Evolutionary conservation across 129 eudicot species (phyloP), one percentile per base, ranked within the genome.

Genomic region (Helianthus tuberosus): DNA sequence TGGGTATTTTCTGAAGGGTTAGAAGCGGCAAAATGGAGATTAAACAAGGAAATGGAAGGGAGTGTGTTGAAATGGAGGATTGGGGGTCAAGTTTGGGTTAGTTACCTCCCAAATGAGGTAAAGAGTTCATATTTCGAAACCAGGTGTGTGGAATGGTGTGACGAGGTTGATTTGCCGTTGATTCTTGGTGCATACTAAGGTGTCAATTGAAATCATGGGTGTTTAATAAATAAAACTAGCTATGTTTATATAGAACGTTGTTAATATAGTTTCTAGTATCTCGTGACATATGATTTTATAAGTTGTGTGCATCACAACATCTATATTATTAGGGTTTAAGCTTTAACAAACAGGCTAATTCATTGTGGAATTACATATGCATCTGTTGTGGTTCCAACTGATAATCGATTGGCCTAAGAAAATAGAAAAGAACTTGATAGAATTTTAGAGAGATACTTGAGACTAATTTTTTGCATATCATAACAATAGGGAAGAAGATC

Each of bases 1-100:
- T 50, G 88, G 84, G 77, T 93, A 0, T 84, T 90, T 32, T 82
- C 76, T 0, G 89, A 86, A 38, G 89, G 80, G 54, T 86, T 86
- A 50, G 96, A 86, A 49, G 87, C 75, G 25, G 96, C 86, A 39
- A 86, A 75, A 68, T 93, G 98, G 98, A 88, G 98, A 66, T 64
- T 93, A 75, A 88, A 84, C 73, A 90, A 80, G 36, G 98, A 94
- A 29, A 90, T 86, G 98, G 98, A 94, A 76, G 98, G 98, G 73
- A 90, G 98, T 83, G 93, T 94, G 67, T 74, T 94, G 82, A 94
- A 86, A 78, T 94, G 98, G 98, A 88, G 97, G 80, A 86, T 94
- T 23, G 98, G 97, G 38, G 95, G 88, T 25, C 75, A 83, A 73
- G 52, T 88, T 65, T 94, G 98, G 96, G 65, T 90, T 25, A 94